These are phyloP conservation scores for Saccharomycopsis crataegensis DNA, from an alignment of 1,139 yeast genomes.

Conservation along the genomic window DNA sequence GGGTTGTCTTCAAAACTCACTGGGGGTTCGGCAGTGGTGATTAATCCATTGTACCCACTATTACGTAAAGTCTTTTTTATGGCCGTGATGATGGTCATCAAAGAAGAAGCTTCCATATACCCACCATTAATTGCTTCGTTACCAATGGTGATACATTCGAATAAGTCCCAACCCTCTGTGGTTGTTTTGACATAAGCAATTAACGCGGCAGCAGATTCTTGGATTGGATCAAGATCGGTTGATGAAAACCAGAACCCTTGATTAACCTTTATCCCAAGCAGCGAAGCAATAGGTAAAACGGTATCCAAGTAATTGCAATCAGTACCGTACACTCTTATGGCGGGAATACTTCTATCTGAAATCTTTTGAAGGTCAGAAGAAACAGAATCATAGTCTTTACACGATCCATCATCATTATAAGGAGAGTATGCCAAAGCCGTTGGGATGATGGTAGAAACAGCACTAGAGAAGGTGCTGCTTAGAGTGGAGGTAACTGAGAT, in stretches of 20 bases:
- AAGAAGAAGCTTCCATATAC: constrained; percentile 48
- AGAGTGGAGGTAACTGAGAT: constrained; percentile 5
- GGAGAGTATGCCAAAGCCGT: constrained; percentile 72
- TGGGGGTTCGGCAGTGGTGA: constrained; percentile 88
- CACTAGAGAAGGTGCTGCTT: constrained; percentile 19
- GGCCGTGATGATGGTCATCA: constrained; percentile 52
- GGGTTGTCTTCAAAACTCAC: constrained; percentile 60
- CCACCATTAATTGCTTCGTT: constrained; percentile 75
- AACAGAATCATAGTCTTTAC: constrained; percentile 54
- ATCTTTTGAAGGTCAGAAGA: constrained; percentile 53
- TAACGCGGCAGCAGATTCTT: constrained; percentile 46
- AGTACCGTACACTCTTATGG: constrained; percentile 73
- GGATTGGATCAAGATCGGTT: constrained; percentile 63
- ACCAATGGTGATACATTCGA: constrained; percentile 72
- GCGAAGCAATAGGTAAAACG: constrained; percentile 53
- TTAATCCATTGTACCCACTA: constrained; percentile 72
- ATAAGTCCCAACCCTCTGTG: constrained; percentile 56
- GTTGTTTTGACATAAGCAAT: constrained; percentile 39
- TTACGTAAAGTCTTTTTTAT: constrained; percentile 49
- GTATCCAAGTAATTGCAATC: constrained; percentile 69
- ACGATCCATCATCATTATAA: constrained; percentile 56
- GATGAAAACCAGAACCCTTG: constrained; percentile 80
- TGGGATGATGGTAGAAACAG: constrained; percentile 35
- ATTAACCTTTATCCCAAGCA: constrained; percentile 62
- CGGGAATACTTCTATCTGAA: constrained; percentile 50